phyloP scores from a whole-genome alignment of 23 red algal species.

The Gracilaria vermiculophylla region DNA sequence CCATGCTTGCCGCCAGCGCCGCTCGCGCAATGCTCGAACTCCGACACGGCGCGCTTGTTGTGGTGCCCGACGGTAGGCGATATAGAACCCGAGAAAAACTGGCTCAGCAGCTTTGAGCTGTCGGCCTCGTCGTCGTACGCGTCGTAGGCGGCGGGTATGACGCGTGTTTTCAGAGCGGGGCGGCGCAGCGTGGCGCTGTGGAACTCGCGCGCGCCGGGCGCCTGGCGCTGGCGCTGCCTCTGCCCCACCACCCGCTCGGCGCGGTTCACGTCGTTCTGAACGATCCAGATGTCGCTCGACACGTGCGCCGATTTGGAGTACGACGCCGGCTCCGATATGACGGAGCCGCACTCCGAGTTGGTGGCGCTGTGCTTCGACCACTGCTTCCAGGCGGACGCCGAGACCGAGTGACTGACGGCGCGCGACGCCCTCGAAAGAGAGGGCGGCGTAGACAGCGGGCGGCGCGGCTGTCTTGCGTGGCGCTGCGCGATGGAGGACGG shows the following conservation, averaged over 20 bases:
- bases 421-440: neutral
- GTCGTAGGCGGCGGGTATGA: neutral
- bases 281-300: conserved; percentile 49
- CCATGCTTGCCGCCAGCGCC: too few species aligned
- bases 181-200: neutral
- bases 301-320: conserved; percentile 53
- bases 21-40: neutral
- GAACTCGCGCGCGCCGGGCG: neutral
- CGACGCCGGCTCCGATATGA: conserved; percentile 51
- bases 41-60: conserved; percentile 10
- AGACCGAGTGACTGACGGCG: neutral
- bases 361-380: neutral
- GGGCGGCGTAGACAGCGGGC: neutral
- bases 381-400: neutral
- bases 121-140: neutral
- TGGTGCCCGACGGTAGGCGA: neutral
- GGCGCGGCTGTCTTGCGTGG: neutral
- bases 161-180: neutral
- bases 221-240: neutral
- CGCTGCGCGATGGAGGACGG: neutral
- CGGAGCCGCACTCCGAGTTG: conserved; percentile 14
- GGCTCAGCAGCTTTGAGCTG: conserved; percentile 14
- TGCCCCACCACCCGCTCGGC: neutral
- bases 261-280: conserved; percentile 25
- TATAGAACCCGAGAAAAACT: conserved; percentile 20